Evolutionary conservation across 805 yeast species (phyloP).

Genomic region (Suhomyces sp.): DNA sequence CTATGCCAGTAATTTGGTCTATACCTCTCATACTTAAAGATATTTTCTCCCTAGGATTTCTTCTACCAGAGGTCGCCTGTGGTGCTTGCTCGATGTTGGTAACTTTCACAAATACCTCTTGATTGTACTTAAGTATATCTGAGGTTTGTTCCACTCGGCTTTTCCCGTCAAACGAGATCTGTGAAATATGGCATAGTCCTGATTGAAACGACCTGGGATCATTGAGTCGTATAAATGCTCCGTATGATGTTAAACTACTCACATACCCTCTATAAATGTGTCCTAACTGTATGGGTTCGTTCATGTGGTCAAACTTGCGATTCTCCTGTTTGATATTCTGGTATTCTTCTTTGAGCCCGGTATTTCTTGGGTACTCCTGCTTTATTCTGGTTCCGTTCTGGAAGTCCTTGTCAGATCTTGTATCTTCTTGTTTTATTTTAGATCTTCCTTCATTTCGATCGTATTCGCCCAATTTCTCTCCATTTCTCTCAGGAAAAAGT

Average conservation of each 20-base stretch:
- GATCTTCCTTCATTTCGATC: background rate
- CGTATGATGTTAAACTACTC: conserved; percentile 60
- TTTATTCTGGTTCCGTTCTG: background rate
- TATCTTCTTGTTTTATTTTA: background rate
- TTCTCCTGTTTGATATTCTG: background rate
- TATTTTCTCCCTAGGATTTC: conserved; percentile 31
- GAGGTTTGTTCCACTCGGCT: conserved; percentile 54
- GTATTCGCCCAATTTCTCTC: background rate
- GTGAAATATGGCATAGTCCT: conserved; percentile 80
- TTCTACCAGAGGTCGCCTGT: background rate
- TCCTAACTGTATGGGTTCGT: conserved; percentile 35
- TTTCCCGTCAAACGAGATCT: conserved; percentile 47
- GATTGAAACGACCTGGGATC: conserved; percentile 30
- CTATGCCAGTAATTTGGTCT: conserved; percentile 66
- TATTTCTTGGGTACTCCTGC: too few species aligned
- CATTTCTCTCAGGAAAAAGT: background rate
- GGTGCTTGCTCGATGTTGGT: conserved; percentile 26
- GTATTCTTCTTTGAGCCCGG: too few species aligned
- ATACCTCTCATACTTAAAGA: conserved; percentile 68
- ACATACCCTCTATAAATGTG: conserved; percentile 62
- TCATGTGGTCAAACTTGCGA: background rate
- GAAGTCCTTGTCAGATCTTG: background rate
- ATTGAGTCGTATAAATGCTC: conserved; percentile 68
- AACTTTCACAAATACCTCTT: conserved; percentile 66
- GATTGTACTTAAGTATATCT: conserved; percentile 56